Percentiles rank a stretch among this genome's conserved stretches.
These are phyloP conservation scores for Termitomyces sp. DNA, from an alignment of 768 basidiomycete species.

Conservation along the genomic window DNA sequence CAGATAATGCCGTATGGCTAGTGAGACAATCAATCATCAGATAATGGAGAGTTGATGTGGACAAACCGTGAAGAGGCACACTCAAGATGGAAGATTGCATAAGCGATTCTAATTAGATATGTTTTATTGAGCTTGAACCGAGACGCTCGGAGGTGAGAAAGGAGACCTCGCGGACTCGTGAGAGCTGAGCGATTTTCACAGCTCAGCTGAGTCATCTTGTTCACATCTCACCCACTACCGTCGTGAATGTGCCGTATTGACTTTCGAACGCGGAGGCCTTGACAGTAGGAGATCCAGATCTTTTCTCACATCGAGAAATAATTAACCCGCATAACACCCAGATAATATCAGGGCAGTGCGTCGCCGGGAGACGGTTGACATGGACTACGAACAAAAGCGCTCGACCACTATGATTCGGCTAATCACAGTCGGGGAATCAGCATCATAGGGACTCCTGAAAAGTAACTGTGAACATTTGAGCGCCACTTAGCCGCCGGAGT, in stretches of 20 bases:
- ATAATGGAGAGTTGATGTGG: background rate
- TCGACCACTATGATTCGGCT: too few relatives aligned
- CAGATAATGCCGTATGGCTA: background rate
- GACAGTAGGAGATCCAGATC: too few relatives aligned
- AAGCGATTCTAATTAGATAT: background rate
- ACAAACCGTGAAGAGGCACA: background rate
- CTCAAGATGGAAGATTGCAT: background rate
- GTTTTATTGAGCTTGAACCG: background rate
- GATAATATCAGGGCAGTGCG: background rate
- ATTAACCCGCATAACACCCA: background rate
- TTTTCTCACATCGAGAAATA: background rate
- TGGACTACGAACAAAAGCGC: background rate
- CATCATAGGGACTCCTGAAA: too few relatives aligned
- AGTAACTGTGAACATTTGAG: background rate
- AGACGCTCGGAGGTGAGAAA: background rate
- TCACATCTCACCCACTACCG: background rate
- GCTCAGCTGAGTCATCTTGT: background rate
- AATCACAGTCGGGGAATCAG: background rate
- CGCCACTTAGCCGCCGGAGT: background rate
- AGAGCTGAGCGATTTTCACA: background rate
- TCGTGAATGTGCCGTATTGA: background rate
- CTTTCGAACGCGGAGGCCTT: background rate
- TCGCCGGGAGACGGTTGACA: background rate
- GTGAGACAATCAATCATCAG: background rate
- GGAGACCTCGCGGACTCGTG: background rate